These are phyloP conservation scores for Trifolium subterraneum DNA, from an alignment of 306 rosid genomes.

Conservation along the genomic window DNA sequence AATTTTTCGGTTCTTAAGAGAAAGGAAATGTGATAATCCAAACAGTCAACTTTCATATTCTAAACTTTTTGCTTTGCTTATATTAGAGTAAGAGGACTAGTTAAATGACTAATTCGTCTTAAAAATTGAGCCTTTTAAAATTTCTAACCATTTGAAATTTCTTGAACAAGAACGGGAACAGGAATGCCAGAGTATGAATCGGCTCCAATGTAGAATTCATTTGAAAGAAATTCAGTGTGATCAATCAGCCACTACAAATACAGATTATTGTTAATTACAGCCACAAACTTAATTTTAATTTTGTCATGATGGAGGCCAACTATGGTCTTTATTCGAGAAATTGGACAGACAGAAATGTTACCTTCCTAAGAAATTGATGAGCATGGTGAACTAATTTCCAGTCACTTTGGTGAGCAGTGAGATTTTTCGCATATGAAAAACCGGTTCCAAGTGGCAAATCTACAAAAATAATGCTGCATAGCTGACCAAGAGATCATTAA, in stretches of 20 bases:
- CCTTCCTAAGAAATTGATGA: slow-evolving; percentile 63
- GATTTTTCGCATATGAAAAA: slow-evolving; percentile 59
- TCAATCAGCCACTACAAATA: slow-evolving; percentile 69
- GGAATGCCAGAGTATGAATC: slow-evolving; percentile 78
- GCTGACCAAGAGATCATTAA: slow-evolving; percentile 36
- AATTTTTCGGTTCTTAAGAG: background rate
- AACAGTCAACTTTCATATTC: background rate
- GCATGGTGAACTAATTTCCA: slow-evolving; percentile 47
- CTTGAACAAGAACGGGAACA: slow-evolving; percentile 53
- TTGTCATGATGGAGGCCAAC: background rate
- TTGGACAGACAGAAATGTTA: background rate
- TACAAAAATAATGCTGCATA: slow-evolving; percentile 56
- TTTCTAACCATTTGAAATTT: slow-evolving; percentile 63
- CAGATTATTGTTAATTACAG: slow-evolving; percentile 6
- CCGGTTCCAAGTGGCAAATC: slow-evolving; percentile 71
- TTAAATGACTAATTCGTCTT: background rate
- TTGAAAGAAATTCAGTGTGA: slow-evolving; percentile 63
- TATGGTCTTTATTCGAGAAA: background rate
- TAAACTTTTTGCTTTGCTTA: background rate
- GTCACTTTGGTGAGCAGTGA: slow-evolving; percentile 41
- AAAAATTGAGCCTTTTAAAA: background rate
- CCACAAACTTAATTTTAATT: background rate
- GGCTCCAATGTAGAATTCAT: slow-evolving; percentile 64
- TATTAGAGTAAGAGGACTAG: background rate
- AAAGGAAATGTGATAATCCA: background rate